Conservation (phyloP, 2,329 filamentous ascomycete genomes). For the Pseudocercospora macadamiae region DNA sequence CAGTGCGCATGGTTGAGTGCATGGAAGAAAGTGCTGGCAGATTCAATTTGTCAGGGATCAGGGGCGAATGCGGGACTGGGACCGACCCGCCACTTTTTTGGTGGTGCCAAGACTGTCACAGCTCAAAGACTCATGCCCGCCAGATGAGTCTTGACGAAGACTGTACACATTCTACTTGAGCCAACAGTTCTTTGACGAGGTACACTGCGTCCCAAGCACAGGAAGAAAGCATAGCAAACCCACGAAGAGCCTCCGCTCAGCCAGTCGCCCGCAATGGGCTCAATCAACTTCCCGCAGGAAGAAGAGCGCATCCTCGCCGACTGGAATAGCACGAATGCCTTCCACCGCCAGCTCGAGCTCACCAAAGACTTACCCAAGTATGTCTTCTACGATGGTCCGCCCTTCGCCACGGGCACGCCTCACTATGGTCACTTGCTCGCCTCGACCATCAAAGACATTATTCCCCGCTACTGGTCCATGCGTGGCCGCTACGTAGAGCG, state of each 20-base stretch:
- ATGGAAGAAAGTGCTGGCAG: no score
- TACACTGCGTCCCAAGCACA: background rate
- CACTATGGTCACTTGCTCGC: constrained; percentile 80
- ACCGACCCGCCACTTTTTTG: constrained; percentile 9
- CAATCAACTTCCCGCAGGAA: constrained; percentile 83
- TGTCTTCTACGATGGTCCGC: constrained; percentile 83
- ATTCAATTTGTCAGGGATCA: no score
- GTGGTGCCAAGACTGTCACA: background rate
- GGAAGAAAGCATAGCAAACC: background rate
- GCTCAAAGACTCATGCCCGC: background rate
- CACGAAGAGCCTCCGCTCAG: constrained; percentile 3
- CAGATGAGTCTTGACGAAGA: background rate
- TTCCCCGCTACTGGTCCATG: constrained; percentile 96
- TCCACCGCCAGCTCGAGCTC: constrained; percentile 83
- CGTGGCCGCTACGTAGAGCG: constrained; percentile 91
- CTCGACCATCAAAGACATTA: constrained; percentile 96
- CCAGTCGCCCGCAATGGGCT: constrained; percentile 42
- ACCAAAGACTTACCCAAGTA: constrained; percentile 81
- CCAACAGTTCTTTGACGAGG: background rate
- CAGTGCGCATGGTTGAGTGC: no score
- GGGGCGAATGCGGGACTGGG: no score
- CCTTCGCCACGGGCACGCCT: constrained; percentile 59
- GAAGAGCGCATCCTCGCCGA: constrained; percentile 81
- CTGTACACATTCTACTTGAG: background rate
- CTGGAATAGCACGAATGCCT: constrained; percentile 93